Conservation (phyloP, 2,329 filamentous ascomycete genomes). For the Calonectria montana region DNA sequence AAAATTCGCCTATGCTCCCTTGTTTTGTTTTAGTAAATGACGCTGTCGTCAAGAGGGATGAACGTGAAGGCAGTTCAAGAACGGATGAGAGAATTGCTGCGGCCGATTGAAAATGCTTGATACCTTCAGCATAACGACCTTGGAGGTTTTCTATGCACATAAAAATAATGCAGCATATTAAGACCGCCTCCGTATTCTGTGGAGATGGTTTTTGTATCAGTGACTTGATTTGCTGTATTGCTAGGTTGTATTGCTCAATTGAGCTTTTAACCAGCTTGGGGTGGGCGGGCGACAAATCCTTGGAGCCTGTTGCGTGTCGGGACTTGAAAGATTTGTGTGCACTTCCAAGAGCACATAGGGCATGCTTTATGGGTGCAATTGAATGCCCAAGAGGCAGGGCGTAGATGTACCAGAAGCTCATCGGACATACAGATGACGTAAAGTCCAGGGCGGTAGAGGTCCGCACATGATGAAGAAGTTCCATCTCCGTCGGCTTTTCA, state of each 20-base stretch:
- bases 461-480: background rate
- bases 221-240: conserved; percentile 30
- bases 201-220: conserved; percentile 19
- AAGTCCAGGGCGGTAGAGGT: background rate
- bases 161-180: conserved; percentile 36
- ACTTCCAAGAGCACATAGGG: conserved; percentile 9
- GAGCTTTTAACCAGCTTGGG: background rate
- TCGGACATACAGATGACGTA: background rate
- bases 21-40: background rate
- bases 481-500: background rate
- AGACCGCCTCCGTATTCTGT: conserved; percentile 19
- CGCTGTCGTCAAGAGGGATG: background rate
- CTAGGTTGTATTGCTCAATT: conserved; percentile 35
- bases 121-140: conserved; percentile 30
- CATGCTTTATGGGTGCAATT: conserved; percentile 1
- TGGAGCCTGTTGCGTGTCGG: background rate
- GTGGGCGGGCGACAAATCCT: background rate
- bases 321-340: conserved; percentile 21
- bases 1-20: background rate
- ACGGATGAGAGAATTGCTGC: conserved; percentile 21
- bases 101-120: conserved; percentile 31
- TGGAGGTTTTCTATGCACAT: conserved; percentile 36
- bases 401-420: conserved; percentile 2
- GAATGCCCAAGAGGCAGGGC: conserved; percentile 10
- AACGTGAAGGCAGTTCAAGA: background rate